Evolutionary conservation across 495 filamentous ascomycete genomes (phyloP).

Genomic region (Platismatia glauca): DNA sequence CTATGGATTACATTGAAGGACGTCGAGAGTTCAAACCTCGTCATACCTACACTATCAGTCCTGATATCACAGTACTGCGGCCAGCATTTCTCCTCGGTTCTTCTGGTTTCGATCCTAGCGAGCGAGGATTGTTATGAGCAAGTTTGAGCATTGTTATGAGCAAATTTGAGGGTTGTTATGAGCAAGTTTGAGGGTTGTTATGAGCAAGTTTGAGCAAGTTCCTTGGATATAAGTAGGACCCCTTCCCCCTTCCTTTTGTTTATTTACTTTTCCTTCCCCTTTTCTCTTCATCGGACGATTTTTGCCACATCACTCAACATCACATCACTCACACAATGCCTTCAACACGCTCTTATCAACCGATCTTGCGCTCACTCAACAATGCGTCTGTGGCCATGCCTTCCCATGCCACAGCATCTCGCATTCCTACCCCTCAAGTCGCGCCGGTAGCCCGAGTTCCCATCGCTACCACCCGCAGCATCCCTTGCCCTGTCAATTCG

Average conservation of each 20-base stretch:
- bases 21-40: not conserved
- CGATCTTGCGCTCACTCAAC: not conserved
- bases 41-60: not conserved
- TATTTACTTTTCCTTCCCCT: not conserved
- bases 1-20: not conserved
- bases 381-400: not conserved
- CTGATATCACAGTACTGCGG: not conserved
- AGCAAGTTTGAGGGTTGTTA: not conserved
- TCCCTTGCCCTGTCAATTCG: not conserved
- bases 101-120: not conserved
- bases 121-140: not conserved
- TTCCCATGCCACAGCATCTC: not conserved
- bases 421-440: not conserved
- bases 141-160: not conserved
- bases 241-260: not conserved
- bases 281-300: not conserved
- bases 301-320: not conserved
- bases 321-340: constrained; percentile 3
- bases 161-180: not conserved
- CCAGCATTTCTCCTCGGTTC: not conserved
- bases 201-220: not conserved
- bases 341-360: not conserved
- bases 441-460: not conserved
- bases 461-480: not conserved
- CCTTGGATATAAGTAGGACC: not conserved